These are phyloP conservation scores for Tricholoma terreum DNA, from an alignment of 768 basidiomycete genomes.

Conservation along the genomic window DNA sequence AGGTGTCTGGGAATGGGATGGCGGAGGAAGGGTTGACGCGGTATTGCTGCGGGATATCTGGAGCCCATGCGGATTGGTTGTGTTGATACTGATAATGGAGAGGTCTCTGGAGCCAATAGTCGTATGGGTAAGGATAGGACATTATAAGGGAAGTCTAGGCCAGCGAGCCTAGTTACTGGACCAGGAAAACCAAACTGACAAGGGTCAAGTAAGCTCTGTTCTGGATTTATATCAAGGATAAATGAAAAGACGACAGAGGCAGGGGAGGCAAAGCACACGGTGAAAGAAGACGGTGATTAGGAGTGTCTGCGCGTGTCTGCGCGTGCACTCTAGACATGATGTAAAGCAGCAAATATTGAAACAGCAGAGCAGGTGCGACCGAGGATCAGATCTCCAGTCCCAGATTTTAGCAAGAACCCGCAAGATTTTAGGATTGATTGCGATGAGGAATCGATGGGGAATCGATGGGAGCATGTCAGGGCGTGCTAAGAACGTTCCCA, in stretches of 20 bases:
- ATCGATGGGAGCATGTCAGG: neutral
- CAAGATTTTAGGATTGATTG: constrained; percentile 1
- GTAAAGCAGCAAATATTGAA: neutral
- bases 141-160: constrained; percentile 1
- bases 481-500: neutral
- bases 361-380: neutral
- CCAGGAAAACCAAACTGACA: neutral
- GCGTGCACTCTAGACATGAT: neutral
- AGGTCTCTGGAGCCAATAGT: no score
- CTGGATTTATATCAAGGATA: neutral
- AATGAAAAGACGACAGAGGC: neutral
- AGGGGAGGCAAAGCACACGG: neutral
- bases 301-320: neutral
- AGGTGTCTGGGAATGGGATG: constrained; percentile 10
- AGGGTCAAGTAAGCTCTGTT: neutral
- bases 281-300: neutral
- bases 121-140: neutral
- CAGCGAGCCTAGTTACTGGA: constrained; percentile 8
- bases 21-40: constrained; percentile 2
- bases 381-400: constrained; percentile 3
- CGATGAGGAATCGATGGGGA: neutral
- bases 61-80: no score
- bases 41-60: no score
- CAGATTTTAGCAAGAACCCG: no score
- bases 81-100: no score